Base-by-base conservation (phyloP, 1,284 basidiomycete species). In the Rhodotorula glutinis region DNA sequence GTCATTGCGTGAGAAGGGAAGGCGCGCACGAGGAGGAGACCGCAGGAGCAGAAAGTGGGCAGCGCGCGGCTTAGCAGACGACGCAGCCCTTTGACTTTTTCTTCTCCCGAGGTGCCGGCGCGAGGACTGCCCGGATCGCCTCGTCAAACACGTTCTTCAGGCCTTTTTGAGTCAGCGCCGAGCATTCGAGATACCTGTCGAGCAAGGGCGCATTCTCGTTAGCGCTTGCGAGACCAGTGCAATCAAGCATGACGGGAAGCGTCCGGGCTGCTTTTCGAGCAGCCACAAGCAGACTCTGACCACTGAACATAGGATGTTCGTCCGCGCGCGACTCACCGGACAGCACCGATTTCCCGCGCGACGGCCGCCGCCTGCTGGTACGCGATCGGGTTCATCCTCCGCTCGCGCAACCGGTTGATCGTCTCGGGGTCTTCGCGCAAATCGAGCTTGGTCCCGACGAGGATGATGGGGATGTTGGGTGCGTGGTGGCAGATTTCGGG, bases 361-460 rank as follows among this genome's bases (percentile, higher is more conserved):
- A 97, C 93, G 60, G 86, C 83, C 49, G 91, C 87, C 64, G 92
- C 95, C 82, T 97, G 90, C 58, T 86, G 83, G 78, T 95, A 98
- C 72, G 87, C 85, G 77, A 98, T 96, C 49, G 96, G 95, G 62
- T 87, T 85, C 89, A 96, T 95, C 76, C 94, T 88, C 74, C 96
- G 86, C 78, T 98, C 96, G 74, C 91, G 84, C 74, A 98, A 83
- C 81, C 93, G 95, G 78, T 93, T 89, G 72, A 96, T 88, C 47
- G 91, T 94, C 62, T 85, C 84, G 21, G 86, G 89, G 80, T 98
- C 96, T 79, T 98, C 95, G 75, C 96, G 89, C 77, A 99, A 82
- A 83, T 98, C 96, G 71, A 98, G 85, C 82, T 98, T 98, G 64
- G 96, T 99, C 33, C 96, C 96, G 61, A 99, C 94, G 65, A 99